These are phyloP conservation scores for Podaxis pistillaris DNA, from an alignment of 768 basidiomycete genomes.

Conservation along the genomic window DNA sequence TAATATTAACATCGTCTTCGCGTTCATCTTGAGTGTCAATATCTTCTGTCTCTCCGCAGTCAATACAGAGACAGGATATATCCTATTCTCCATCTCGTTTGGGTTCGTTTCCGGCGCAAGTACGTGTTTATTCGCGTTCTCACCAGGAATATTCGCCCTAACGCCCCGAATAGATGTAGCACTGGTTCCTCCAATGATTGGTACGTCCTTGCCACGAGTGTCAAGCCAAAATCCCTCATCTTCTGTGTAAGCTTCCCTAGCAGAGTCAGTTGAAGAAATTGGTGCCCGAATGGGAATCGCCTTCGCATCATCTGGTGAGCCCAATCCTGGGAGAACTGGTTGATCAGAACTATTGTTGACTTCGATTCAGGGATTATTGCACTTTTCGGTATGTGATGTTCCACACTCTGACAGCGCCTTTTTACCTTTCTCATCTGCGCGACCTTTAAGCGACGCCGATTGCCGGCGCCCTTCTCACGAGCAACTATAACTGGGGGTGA, in stretches of 20 bases:
- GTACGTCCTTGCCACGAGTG: neutral
- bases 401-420: neutral
- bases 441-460: slow-evolving; percentile 41
- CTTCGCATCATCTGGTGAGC: slow-evolving; percentile 44
- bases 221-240: neutral
- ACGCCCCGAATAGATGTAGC: slow-evolving; percentile 30
- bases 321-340: neutral
- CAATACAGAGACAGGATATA: slow-evolving; percentile 29
- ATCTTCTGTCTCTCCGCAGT: slow-evolving; percentile 45
- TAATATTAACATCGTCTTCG: slow-evolving; percentile 36
- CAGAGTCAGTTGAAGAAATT: slow-evolving; percentile 46
- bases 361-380: slow-evolving; percentile 27
- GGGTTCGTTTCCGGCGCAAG: slow-evolving; percentile 49
- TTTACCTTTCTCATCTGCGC: neutral
- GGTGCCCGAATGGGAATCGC: slow-evolving; percentile 53
- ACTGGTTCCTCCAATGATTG: slow-evolving; percentile 43
- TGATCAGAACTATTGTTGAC: neutral
- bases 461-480: slow-evolving; percentile 48
- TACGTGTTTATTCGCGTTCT: slow-evolving; percentile 23
- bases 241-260: slow-evolving; percentile 27
- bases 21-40: slow-evolving; percentile 29
- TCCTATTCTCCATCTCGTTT: slow-evolving; percentile 38
- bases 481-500: slow-evolving; percentile 37
- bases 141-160: neutral
- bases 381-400: slow-evolving; percentile 32